These are phyloP conservation scores for Neoscytalidium dimidiatum DNA, from an alignment of 2,329 filamentous ascomycete species.

Conservation along the genomic window DNA sequence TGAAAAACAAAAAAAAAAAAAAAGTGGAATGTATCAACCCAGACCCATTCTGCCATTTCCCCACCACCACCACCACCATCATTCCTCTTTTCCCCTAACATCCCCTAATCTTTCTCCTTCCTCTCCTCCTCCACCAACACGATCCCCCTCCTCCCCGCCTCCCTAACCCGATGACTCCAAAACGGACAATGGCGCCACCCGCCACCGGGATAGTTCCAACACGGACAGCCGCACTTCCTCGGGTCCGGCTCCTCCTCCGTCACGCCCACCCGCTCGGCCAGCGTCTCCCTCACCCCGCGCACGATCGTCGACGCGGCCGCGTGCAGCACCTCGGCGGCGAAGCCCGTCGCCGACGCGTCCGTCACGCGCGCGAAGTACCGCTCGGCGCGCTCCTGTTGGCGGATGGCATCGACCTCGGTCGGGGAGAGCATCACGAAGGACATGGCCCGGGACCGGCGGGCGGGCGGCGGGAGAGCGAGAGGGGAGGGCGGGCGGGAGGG, in stretches of 20 bases:
- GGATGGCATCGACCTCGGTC: not conserved
- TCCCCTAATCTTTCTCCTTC: not conserved
- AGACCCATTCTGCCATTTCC: no score
- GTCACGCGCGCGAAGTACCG: not conserved
- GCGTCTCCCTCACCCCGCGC: constrained; percentile 35
- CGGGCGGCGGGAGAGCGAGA: no score
- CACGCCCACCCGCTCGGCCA: constrained; percentile 27
- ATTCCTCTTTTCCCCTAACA: no score
- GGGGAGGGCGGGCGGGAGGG: no score
- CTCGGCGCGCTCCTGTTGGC: not conserved
- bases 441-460: not conserved
- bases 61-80: no score
- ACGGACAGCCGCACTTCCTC: not conserved
- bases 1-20: no score
- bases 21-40: no score
- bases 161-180: not conserved
- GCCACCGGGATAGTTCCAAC: not conserved
- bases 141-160: not conserved
- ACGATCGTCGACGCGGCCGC: not conserved
- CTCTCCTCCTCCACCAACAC: not conserved
- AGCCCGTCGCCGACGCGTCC: not conserved
- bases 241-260: not conserved
- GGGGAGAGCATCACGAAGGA: not conserved
- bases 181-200: constrained; percentile 11
- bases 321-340: constrained; percentile 7